These are phyloP conservation scores for Metarhizium humberi DNA, from an alignment of 2,329 filamentous ascomycete species.

Conservation along the genomic window DNA sequence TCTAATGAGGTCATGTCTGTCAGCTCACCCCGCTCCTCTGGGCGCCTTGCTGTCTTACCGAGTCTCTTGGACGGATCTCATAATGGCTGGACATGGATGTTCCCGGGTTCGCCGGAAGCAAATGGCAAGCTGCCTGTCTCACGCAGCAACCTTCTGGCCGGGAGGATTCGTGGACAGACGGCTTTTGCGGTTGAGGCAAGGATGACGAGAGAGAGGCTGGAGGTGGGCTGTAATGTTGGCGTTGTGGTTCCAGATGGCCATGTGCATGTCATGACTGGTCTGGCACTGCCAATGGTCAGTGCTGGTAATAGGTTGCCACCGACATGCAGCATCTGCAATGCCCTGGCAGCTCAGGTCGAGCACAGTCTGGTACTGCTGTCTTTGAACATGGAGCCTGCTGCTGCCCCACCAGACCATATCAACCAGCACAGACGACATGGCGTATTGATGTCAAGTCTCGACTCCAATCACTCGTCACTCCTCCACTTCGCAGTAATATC, in stretches of 20 bases:
- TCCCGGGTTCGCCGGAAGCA: background rate
- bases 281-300: no score
- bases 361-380: no score
- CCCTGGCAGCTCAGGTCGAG: no score
- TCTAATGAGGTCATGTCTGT: slow-evolving; percentile 28
- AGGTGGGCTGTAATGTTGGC: background rate
- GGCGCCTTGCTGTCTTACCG: slow-evolving; percentile 19
- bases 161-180: background rate
- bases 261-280: no score
- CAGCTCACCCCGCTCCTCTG: background rate
- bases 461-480: no score
- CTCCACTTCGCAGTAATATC: no score
- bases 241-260: background rate
- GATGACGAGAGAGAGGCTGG: background rate
- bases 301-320: no score
- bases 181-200: background rate
- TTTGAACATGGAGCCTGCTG: no score
- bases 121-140: background rate
- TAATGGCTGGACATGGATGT: slow-evolving; percentile 10
- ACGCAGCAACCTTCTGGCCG: background rate
- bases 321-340: no score
- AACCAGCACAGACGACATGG: no score
- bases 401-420: no score
- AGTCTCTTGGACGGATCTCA: slow-evolving; percentile 29
- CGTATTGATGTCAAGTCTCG: no score